Evolutionary conservation across 106 monocot species (phyloP), one percentile per base, ranked within the genome.

Genomic region (Cymbidium sinense): DNA sequence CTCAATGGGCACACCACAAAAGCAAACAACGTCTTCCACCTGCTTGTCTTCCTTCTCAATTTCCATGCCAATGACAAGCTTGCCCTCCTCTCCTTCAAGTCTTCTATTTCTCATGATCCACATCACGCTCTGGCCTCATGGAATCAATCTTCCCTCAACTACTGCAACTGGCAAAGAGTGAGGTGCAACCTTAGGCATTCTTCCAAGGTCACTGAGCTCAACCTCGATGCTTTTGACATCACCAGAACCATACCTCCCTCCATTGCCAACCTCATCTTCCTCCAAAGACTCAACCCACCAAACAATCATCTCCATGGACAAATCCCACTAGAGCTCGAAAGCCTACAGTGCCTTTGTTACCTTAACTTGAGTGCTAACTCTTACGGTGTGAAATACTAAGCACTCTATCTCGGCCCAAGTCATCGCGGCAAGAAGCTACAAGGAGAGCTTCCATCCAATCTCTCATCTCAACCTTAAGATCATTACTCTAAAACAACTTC

Each of bases 31-130:
- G 25, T 62, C 61, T 27, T 6, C 61, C 61, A 62, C n/a, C 9
- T 62, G 1, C 61, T 62, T 25, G 3, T 62, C 61, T 25, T 25
- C n/a, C 23, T 11, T 11, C 27, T 62, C 61, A 7, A 5, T 7
- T 62, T 23, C n/a, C 61, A 62, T 9, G 61, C 25, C 61, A 25
- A n/a, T 27, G 61, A 62, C 27, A n/a, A 8, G 61, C n/a, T 62
- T 62, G 65, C 80, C 28, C 82, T 91, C 10, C 83, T 86, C 44
- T 51, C 72, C 31, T 82, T 91, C 91, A 91, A 88, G 62, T 58
- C 73, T 20, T 1, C 73, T 0, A 69, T 86, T 18, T 52, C 33
- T 28, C 18, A 74, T 13, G 80, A 80, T 36, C 84, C 83, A 0
- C 36, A 18, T 0, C 39, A n/a, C 31, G 43, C 70, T 3, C 36